phyloP scores from a whole-genome alignment of 768 basidiomycete species.

The Calocybe cyanea region DNA sequence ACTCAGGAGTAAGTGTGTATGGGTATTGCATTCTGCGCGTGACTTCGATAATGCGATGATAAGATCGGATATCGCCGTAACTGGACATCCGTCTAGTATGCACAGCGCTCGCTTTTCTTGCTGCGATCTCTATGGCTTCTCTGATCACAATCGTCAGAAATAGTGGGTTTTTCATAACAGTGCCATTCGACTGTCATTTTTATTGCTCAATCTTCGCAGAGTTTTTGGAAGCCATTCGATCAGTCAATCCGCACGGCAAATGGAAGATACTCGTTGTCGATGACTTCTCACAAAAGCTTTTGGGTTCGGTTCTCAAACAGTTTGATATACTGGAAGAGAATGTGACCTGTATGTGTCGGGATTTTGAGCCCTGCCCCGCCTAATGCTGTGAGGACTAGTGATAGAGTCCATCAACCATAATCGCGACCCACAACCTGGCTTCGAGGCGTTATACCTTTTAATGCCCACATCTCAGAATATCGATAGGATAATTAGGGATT shows the following conservation, averaged over 20 bases:
- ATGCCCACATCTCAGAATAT: conserved; percentile 96
- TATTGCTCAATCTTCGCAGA: conserved; percentile 38
- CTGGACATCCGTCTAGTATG: not conserved
- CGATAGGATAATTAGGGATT: conserved; percentile 86
- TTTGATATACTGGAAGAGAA: conserved; percentile 95
- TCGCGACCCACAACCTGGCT: conserved; percentile 77
- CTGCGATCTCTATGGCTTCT: conserved; percentile 30
- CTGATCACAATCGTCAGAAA: conserved; percentile 39
- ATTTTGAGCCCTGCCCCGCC: not conserved
- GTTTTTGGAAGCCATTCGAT: conserved; percentile 84
- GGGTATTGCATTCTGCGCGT: too few species aligned
- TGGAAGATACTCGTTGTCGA: conserved; percentile 99
- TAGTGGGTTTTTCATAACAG: conserved; percentile 28
- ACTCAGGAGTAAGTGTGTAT: too few species aligned
- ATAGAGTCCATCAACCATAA: conserved; percentile 86
- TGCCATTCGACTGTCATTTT: not conserved
- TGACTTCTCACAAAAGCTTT: conserved; percentile 80
- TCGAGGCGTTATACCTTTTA: conserved; percentile 91
- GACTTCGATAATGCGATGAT: not conserved
- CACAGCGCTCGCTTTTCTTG: conserved; percentile 1
- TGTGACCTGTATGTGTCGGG: conserved; percentile 77
- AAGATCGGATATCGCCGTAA: conserved; percentile 20
- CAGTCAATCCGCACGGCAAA: conserved; percentile 77
- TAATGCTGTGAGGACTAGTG: conserved; percentile 52
- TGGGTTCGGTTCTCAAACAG: conserved; percentile 84